Evolutionary conservation across 2,329 filamentous ascomycete genomes (phyloP).

Genomic region (Sporothrix euskadiensis): DNA sequence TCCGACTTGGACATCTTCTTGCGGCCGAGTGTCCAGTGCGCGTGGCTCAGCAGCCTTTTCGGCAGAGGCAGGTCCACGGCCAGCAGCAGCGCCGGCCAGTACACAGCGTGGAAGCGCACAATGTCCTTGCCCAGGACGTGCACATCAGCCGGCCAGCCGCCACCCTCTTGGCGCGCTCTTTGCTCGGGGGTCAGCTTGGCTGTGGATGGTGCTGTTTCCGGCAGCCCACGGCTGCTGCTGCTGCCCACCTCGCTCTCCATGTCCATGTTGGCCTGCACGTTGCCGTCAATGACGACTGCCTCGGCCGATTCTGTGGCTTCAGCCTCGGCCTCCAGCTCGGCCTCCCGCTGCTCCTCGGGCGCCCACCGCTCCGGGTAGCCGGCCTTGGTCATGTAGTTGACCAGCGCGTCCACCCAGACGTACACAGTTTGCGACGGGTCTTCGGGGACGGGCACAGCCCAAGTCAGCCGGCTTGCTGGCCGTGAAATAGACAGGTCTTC

Average conservation of each 20-base stretch:
- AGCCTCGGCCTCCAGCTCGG: constrained; percentile 11
- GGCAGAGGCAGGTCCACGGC: constrained; percentile 79
- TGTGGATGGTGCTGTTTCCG: neutral
- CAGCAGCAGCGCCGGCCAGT: constrained; percentile 96
- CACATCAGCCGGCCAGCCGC: constrained; percentile 85
- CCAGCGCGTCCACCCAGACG: constrained; percentile 93
- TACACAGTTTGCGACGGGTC: constrained; percentile 90
- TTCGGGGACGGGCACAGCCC: constrained; percentile 87
- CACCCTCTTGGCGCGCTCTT: constrained; percentile 39
- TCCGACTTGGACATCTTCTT: constrained; percentile 96
- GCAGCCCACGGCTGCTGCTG: neutral
- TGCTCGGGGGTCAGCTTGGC: constrained; percentile 45
- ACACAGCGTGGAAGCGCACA: constrained; percentile 91
- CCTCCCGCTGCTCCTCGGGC: constrained; percentile 42
- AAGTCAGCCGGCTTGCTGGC: constrained; percentile 72
- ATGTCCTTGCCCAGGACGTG: constrained; percentile 98
- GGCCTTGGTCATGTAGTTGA: constrained; percentile 88
- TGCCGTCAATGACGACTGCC: constrained; percentile 2
- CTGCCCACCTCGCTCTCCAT: neutral
- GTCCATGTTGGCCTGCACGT: constrained; percentile 16
- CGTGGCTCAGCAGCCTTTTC: constrained; percentile 79
- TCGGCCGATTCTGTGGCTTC: constrained; percentile 14
- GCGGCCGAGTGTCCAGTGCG: constrained; percentile 90
- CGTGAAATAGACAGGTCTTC: constrained; percentile 84
- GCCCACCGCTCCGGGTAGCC: constrained; percentile 73